These are phyloP conservation scores for Piper longum DNA, from an alignment of 164 flowering plant genomes.

Conservation along the genomic window DNA sequence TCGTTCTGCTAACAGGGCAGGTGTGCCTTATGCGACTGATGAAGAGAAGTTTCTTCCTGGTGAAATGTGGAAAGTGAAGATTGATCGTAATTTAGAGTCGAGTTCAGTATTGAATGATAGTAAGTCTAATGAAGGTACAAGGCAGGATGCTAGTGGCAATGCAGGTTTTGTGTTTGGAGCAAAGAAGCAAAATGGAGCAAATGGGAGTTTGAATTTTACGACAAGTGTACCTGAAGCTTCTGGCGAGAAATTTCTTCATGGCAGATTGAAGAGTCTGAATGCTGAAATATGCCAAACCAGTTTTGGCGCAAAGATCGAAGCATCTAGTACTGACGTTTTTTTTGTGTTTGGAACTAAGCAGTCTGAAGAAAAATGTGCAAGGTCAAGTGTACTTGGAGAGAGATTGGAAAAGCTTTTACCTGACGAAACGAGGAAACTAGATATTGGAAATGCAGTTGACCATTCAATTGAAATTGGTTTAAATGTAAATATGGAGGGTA, in stretches of 20 bases:
- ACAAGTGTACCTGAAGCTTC: too few species aligned
- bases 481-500: background rate
- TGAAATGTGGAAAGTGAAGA: slow-evolving; percentile 27
- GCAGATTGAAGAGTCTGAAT: too few species aligned
- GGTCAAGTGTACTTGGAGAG: background rate
- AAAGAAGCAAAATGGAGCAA: slow-evolving; percentile 20
- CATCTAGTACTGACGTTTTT: background rate
- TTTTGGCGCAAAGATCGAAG: too few species aligned
- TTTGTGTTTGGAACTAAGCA: background rate
- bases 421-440: slow-evolving; percentile 26
- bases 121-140: background rate
- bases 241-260: too few species aligned
- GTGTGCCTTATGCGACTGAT: too few species aligned
- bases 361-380: background rate
- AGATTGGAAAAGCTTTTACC: slow-evolving; percentile 6
- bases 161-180: slow-evolving; percentile 4
- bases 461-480: background rate
- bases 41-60: slow-evolving; percentile 8
- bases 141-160: background rate
- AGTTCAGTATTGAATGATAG: background rate
- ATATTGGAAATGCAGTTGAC: slow-evolving; percentile 6
- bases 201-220: background rate
- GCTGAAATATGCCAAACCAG: too few species aligned
- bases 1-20: background rate
- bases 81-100: slow-evolving; percentile 1